A percentile compares a stretch with the other conserved stretches of the same genome.
phyloP scores from a whole-genome alignment of 164 flowering plant species.

The Vitis rupestris region DNA sequence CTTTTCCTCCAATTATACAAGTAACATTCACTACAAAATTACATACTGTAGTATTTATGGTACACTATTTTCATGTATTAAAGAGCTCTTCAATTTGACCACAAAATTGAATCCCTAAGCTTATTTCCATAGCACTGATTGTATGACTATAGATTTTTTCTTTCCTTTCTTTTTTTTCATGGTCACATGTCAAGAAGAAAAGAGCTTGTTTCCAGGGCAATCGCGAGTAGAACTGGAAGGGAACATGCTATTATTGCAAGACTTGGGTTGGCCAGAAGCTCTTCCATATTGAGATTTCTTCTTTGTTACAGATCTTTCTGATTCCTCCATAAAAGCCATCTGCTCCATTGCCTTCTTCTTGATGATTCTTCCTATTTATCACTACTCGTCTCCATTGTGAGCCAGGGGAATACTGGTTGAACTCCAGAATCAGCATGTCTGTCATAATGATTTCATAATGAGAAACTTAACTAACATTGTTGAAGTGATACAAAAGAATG shows the following conservation, averaged over 20 bases:
- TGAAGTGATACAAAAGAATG: too few species aligned
- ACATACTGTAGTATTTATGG: too few species aligned
- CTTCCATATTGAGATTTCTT: constrained; percentile 48
- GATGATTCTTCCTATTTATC: constrained; percentile 42
- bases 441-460: constrained; percentile 5
- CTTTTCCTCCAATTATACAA: too few species aligned
- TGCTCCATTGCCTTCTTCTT: constrained; percentile 49
- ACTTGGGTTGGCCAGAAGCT: constrained; percentile 25
- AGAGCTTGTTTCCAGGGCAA: not conserved
- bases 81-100: too few species aligned
- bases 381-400: constrained; percentile 51
- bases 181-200: too few species aligned
- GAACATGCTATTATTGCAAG: constrained; percentile 14
- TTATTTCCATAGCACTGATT: constrained; percentile 6
- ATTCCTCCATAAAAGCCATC: constrained; percentile 61
- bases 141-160: not conserved
- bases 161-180: not conserved
- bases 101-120: too few species aligned
- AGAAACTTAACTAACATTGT: not conserved
- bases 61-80: too few species aligned
- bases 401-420: constrained; percentile 49
- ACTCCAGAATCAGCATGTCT: constrained; percentile 52
- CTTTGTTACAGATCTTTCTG: constrained; percentile 35
- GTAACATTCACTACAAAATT: too few species aligned
- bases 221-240: not conserved